Conservation (phyloP, 2,329 filamentous ascomycete genomes). For the Phialophora macrospora region DNA sequence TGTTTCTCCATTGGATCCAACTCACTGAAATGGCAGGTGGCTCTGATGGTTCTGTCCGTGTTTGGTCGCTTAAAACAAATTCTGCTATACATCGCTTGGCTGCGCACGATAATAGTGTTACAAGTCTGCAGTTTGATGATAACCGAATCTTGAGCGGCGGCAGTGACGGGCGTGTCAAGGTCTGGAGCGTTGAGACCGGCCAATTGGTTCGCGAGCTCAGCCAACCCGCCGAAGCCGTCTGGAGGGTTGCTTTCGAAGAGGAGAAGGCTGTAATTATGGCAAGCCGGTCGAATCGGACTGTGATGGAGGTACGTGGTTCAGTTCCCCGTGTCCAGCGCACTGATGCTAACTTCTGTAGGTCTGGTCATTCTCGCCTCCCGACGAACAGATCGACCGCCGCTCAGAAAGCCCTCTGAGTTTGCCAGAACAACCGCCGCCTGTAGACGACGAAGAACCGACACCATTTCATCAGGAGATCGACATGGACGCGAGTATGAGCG, state of each 20-base stretch:
- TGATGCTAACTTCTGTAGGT: conserved; percentile 61
- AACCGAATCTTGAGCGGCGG: conserved; percentile 93
- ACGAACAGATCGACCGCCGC: conserved; percentile 56
- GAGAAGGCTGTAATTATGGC: conserved; percentile 98
- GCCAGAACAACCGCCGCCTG: conserved; percentile 42
- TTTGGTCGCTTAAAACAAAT: conserved; percentile 92
- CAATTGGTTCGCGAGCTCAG: conserved; percentile 89
- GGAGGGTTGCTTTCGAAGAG: conserved; percentile 97
- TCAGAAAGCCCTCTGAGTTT: conserved; percentile 51
- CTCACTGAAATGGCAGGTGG: conserved; percentile 61
- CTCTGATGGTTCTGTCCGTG: conserved; percentile 91
- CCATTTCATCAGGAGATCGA: conserved; percentile 25
- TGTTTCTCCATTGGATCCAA: neutral
- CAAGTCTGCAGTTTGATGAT: conserved; percentile 95
- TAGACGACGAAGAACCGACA: conserved; percentile 24
- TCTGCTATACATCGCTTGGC: conserved; percentile 91
- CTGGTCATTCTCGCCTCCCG: conserved; percentile 91
- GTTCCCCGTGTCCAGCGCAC: conserved; percentile 4
- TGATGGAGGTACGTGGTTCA: conserved; percentile 82
- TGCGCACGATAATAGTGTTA: conserved; percentile 97
- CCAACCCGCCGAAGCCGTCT: conserved; percentile 89
- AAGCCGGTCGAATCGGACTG: conserved; percentile 78
- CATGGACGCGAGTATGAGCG: conserved; percentile 32
- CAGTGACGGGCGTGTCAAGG: conserved; percentile 95
- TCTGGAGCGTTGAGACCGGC: conserved; percentile 95